Base-by-base conservation (phyloP, 2,329 filamentous ascomycete species). In the Verticillium nonalfalfae region DNA sequence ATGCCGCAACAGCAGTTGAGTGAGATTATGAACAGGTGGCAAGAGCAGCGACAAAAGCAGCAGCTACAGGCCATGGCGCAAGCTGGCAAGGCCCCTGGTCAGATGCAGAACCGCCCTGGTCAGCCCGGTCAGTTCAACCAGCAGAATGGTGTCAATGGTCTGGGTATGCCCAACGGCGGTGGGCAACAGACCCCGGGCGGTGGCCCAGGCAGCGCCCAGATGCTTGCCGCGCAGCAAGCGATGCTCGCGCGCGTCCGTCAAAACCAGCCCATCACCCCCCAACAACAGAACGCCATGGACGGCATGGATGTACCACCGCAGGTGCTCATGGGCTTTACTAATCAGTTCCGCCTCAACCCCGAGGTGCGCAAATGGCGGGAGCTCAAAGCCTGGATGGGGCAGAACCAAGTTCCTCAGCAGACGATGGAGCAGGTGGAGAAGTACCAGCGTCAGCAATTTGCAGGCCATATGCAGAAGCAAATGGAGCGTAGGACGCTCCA, bases 1-100 rank as follows among this genome's bases (percentile, higher is more conserved):
- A 63, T 85, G 56, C 75, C 81, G 0, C 76, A 74, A 0, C 81
- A 84, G 1, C 83, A 83, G 69, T 68, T 84, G 11, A 77, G 78
- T 31, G 83, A 86, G 50, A 68, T 84, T 59, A 74, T 86, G 57
- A 70, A 73, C 18, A 81, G 77, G 63, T 85, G 80, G 81, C 74
- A 80, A 62, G 74, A 70, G 50, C 72, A 75, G 15, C 75, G 72
- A 36, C 70, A 74, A 40, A 72, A 71, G 57, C 69, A 73, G 65
- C 65, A 67, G 15, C 68, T 75, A 68, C 73, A 70, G 34, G 73
- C 72, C 34, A 69, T 68, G 65, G 69, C 68, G 34, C 68, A 68
- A 35, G 66, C 63, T n/a, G 52, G 52, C 50, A 65, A 62, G 21
- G 59, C 34, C 33, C 57, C 59, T 31, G 59, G 50, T 13, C 72